Conservation (phyloP, 1,284 basidiomycete genomes). For the Melanopsichium pennsylvanicum region DNA sequence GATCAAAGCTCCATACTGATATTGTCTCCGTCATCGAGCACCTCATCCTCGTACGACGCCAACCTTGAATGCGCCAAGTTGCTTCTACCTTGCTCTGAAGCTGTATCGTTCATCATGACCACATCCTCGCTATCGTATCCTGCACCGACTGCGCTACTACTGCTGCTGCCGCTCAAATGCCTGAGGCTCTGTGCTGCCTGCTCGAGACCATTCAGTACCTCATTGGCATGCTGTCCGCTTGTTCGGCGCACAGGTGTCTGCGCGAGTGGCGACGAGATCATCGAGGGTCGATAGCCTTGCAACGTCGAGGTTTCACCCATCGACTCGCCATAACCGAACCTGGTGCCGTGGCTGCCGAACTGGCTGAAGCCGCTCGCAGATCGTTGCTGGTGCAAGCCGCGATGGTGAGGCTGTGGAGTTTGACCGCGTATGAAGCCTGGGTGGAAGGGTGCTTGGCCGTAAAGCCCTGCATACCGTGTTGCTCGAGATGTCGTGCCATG, state of each 20-base stretch:
- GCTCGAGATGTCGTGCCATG: slow-evolving; percentile 68
- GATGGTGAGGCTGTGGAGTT: slow-evolving; percentile 41
- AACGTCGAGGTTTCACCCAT: slow-evolving; percentile 40
- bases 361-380: slow-evolving; percentile 38
- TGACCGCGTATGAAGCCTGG: slow-evolving; percentile 23
- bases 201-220: slow-evolving; percentile 18
- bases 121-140: slow-evolving; percentile 23
- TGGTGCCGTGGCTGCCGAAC: slow-evolving; percentile 12
- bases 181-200: slow-evolving; percentile 27
- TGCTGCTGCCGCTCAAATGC: slow-evolving; percentile 14
- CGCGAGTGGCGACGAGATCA: slow-evolving; percentile 39
- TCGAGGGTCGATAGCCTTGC: slow-evolving; percentile 28
- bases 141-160: slow-evolving; percentile 11
- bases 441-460: slow-evolving; percentile 17
- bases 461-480: slow-evolving; percentile 79
- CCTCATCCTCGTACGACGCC: slow-evolving; percentile 22
- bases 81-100: slow-evolving; percentile 11
- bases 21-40: slow-evolving; percentile 24
- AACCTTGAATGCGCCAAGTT: slow-evolving; percentile 15
- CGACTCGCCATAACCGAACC: slow-evolving; percentile 32
- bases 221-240: slow-evolving; percentile 11
- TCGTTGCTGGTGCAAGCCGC: slow-evolving; percentile 42
- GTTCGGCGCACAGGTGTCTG: slow-evolving; percentile 28
- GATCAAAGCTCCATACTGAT: slow-evolving; percentile 34
- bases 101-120: slow-evolving; percentile 22